Conservation (phyloP, 1,284 basidiomycete genomes). For the Boletus sp. region DNA sequence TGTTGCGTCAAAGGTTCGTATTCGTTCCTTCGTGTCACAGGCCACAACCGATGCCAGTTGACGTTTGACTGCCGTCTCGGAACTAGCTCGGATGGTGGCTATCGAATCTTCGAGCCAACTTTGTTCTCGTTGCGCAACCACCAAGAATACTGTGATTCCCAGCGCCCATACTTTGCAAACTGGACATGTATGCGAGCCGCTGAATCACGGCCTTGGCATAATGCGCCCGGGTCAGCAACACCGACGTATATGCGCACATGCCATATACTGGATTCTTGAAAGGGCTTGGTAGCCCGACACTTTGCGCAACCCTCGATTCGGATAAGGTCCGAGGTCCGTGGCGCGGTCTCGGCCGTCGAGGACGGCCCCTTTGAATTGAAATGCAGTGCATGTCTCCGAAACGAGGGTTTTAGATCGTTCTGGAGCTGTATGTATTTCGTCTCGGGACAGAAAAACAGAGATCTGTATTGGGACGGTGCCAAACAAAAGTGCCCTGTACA, state of each 20-base stretch:
- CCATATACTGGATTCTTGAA: background rate
- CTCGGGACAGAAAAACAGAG: background rate
- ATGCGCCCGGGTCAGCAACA: no score
- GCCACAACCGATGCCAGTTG: background rate
- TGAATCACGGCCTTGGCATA: no score
- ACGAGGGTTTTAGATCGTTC: background rate
- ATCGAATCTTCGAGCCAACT: no score
- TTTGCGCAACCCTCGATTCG: conserved; percentile 17
- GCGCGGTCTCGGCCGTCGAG: conserved; percentile 13
- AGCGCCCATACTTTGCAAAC: background rate
- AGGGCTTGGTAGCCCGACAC: background rate
- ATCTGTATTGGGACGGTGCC: background rate
- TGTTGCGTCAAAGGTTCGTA: background rate
- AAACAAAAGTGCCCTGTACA: no score
- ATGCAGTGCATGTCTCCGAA: background rate
- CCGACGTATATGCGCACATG: background rate
- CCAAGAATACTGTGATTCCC: background rate
- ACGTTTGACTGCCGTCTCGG: background rate
- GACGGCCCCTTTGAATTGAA: background rate
- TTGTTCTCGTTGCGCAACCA: background rate
- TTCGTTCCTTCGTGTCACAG: background rate
- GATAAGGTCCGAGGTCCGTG: conserved; percentile 13
- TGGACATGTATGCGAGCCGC: background rate
- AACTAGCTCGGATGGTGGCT: background rate
- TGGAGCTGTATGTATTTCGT: background rate